Evolutionary conservation across 345 rosid species (phyloP).

Genomic region (Salix arbutifolia): DNA sequence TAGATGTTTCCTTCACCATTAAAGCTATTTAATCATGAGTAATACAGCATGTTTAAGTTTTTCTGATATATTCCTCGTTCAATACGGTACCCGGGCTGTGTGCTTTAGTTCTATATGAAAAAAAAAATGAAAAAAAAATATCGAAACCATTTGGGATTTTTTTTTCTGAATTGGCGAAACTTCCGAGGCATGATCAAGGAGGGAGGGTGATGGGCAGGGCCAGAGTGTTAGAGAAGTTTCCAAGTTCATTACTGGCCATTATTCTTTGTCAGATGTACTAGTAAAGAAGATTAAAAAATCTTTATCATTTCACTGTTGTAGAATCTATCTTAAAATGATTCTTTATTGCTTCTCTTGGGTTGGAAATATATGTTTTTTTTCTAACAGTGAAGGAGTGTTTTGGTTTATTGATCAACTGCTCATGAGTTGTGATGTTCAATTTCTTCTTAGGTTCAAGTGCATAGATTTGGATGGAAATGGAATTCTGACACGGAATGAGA

Average conservation of each 20-base stretch:
- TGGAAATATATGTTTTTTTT: background rate
- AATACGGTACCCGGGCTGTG: background rate
- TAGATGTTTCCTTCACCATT: background rate
- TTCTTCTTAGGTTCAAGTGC: slow-evolving; percentile 76
- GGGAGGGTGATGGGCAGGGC: background rate
- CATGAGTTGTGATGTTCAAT: slow-evolving; percentile 10
- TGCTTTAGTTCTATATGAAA: background rate
- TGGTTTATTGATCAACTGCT: background rate
- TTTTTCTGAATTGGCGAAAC: background rate
- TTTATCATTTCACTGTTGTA: background rate
- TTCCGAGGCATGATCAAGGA: background rate
- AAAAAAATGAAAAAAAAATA: background rate
- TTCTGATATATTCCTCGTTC: background rate
- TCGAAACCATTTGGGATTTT: background rate
- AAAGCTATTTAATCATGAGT: background rate
- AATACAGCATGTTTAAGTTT: background rate
- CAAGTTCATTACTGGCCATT: background rate
- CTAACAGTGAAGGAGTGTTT: background rate
- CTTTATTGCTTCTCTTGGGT: background rate
- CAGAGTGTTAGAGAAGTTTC: background rate
- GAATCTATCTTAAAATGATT: background rate
- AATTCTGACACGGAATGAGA: slow-evolving; percentile 71
- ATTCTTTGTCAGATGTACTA: background rate
- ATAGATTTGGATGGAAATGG: slow-evolving; percentile 95
- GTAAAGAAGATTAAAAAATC: background rate